phyloP scores from a whole-genome alignment of 1,139 yeast genomes.

The Ogataea hybrid region DNA sequence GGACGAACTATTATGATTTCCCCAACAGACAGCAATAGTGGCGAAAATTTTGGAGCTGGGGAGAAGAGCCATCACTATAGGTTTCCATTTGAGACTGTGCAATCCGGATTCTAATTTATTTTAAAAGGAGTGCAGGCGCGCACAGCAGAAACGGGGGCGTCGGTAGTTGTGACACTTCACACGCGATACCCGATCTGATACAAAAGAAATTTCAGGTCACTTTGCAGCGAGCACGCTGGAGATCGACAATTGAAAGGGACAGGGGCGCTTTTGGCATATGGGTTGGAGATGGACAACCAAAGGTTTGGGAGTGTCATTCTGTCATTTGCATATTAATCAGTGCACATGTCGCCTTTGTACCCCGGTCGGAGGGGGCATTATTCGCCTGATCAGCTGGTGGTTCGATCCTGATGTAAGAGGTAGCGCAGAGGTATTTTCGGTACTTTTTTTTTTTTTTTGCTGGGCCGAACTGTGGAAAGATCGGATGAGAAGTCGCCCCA shows the following conservation, averaged over 20 bases:
- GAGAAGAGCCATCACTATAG: background rate
- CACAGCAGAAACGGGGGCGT: background rate
- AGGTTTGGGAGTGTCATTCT: too few relatives aligned
- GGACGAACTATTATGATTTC: background rate
- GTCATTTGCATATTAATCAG: background rate
- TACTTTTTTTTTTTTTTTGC: background rate
- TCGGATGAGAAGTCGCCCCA: background rate
- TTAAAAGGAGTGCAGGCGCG: background rate
- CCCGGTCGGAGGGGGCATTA: conserved; percentile 1
- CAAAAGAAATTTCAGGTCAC: background rate
- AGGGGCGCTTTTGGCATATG: background rate
- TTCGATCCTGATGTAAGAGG: background rate
- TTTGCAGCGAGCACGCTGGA: conserved; percentile 2
- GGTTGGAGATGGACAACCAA: background rate
- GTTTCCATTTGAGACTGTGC: background rate
- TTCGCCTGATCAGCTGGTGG: background rate
- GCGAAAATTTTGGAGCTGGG: background rate
- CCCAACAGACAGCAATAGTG: conserved; percentile 1
- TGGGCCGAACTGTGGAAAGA: background rate
- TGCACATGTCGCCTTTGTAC: background rate
- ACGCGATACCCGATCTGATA: conserved; percentile 1
- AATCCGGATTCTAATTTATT: background rate
- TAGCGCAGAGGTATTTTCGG: background rate
- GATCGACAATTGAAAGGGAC: background rate
- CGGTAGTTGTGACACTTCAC: conserved; percentile 1